Conservation (phyloP, 345 rosid genomes). For the Chamaenerion angustifolium region DNA sequence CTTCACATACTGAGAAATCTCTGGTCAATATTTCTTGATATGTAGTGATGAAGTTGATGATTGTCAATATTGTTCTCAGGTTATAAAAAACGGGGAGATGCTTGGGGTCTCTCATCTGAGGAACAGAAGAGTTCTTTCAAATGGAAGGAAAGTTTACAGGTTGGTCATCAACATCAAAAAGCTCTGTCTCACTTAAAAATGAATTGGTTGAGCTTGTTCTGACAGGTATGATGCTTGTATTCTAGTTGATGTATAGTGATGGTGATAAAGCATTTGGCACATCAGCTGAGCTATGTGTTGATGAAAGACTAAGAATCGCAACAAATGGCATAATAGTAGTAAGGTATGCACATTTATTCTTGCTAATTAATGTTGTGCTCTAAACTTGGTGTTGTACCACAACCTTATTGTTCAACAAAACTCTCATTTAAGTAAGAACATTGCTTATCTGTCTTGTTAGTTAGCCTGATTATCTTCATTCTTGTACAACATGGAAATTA, state of each 20-base stretch:
- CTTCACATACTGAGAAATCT: no score
- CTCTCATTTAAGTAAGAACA: no score
- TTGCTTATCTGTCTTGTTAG: no score
- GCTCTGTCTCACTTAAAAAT: slow-evolving; percentile 3
- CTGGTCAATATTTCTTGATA: no score
- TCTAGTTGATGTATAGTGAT: slow-evolving; percentile 93
- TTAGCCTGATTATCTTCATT: slow-evolving; percentile 6
- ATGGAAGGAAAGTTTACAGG: slow-evolving; percentile 93
- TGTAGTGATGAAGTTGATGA: no score
- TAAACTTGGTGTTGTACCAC: no score
- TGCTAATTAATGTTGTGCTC: slow-evolving; percentile 2
- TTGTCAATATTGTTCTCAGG: slow-evolving; percentile 30
- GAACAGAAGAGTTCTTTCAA: slow-evolving; percentile 85
- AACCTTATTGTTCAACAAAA: no score
- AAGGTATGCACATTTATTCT: slow-evolving; percentile 34
- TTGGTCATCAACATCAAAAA: slow-evolving; percentile 16
- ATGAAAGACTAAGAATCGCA: slow-evolving; percentile 82
- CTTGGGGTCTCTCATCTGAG: slow-evolving; percentile 97
- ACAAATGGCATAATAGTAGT: slow-evolving; percentile 88
- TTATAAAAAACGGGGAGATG: slow-evolving; percentile 98
- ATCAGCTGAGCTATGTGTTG: slow-evolving; percentile 80
- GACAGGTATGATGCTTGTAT: slow-evolving; percentile 13
- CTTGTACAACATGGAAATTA: slow-evolving; percentile 71
- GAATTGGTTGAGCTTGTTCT: slow-evolving; percentile 10
- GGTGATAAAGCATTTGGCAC: slow-evolving; percentile 98